Conservation (phyloP, 495 filamentous ascomycete species). For the Xylaria cubensis region DNA sequence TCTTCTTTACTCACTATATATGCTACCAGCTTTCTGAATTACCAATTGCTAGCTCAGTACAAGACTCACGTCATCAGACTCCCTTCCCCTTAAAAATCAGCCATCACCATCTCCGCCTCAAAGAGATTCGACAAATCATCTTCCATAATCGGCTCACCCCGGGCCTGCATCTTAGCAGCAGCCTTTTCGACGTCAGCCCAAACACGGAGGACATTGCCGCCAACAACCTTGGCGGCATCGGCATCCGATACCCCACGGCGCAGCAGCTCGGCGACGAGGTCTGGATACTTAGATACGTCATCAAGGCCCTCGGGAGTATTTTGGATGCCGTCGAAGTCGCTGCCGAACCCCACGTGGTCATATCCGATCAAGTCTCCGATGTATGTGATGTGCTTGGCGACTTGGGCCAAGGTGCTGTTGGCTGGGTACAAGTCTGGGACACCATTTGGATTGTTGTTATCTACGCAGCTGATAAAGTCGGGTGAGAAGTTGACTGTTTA, state of each 20-base stretch:
- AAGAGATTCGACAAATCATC: constrained; percentile 53
- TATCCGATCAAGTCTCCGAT: constrained; percentile 74
- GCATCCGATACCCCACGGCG: constrained; percentile 68
- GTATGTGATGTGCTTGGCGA: constrained; percentile 75
- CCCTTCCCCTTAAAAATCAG: not conserved
- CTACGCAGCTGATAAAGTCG: constrained; percentile 75
- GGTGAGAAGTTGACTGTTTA: constrained; percentile 68
- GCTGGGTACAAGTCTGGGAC: constrained; percentile 61
- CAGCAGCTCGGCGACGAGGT: constrained; percentile 76
- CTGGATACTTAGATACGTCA: constrained; percentile 86
- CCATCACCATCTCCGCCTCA: not conserved
- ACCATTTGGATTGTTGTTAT: constrained; percentile 63
- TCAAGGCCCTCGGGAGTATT: constrained; percentile 66
- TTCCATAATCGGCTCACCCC: constrained; percentile 66
- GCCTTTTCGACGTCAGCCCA: constrained; percentile 76
- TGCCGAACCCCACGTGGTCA: constrained; percentile 76
- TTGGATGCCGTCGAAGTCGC: constrained; percentile 74
- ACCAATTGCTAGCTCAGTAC: not conserved
- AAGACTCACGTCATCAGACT: not conserved
- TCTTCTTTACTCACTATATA: not conserved
- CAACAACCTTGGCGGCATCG: constrained; percentile 71
- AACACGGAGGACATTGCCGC: constrained; percentile 77
- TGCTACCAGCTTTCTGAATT: not conserved
- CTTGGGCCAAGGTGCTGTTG: constrained; percentile 78
- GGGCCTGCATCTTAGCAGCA: constrained; percentile 63